Evolutionary conservation across 140 eudicot species (phyloP).

Genomic region (Anethum foeniculum): DNA sequence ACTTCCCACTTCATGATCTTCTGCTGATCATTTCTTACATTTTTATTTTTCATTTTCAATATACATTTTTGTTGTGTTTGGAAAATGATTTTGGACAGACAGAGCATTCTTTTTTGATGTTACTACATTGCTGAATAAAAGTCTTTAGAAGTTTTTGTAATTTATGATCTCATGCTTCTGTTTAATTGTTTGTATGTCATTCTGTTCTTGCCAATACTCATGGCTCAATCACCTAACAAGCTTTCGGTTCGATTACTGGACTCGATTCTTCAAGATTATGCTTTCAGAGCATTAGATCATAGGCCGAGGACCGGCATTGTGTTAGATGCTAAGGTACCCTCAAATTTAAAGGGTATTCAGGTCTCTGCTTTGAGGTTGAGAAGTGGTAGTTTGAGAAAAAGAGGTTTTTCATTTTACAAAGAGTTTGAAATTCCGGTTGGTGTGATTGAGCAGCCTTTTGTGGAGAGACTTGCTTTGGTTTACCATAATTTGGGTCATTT

Average conservation of each 20-base stretch:
- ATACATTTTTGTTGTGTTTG: neutral
- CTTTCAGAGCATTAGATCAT: slow-evolving; percentile 54
- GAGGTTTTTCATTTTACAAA: slow-evolving; percentile 47
- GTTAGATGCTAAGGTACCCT: slow-evolving; percentile 47
- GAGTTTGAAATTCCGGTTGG: slow-evolving; percentile 77
- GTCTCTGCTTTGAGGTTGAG: slow-evolving; percentile 61
- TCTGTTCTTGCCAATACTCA: slow-evolving; percentile 12
- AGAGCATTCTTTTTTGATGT: neutral
- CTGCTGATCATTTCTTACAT: neutral
- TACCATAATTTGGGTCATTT: slow-evolving; percentile 75
- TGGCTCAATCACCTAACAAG: slow-evolving; percentile 25
- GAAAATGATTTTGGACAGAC: neutral
- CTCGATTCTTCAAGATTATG: slow-evolving; percentile 68
- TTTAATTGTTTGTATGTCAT: neutral
- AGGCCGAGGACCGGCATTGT: slow-evolving; percentile 52
- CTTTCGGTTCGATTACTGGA: slow-evolving; percentile 44
- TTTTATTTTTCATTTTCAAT: neutral
- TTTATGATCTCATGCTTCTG: slow-evolving; percentile 14
- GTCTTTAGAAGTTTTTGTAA: neutral
- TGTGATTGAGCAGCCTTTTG: slow-evolving; percentile 62
- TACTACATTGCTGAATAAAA: neutral
- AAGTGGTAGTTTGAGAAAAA: slow-evolving; percentile 65
- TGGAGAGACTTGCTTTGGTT: slow-evolving; percentile 68
- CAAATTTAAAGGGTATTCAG: slow-evolving; percentile 54
- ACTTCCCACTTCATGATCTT: neutral